A percentile compares a stretch with the other conserved stretches of the same genome.
These are phyloP conservation scores for Gentiana dahurica DNA, from an alignment of 257 asterid species.

Conservation along the genomic window DNA sequence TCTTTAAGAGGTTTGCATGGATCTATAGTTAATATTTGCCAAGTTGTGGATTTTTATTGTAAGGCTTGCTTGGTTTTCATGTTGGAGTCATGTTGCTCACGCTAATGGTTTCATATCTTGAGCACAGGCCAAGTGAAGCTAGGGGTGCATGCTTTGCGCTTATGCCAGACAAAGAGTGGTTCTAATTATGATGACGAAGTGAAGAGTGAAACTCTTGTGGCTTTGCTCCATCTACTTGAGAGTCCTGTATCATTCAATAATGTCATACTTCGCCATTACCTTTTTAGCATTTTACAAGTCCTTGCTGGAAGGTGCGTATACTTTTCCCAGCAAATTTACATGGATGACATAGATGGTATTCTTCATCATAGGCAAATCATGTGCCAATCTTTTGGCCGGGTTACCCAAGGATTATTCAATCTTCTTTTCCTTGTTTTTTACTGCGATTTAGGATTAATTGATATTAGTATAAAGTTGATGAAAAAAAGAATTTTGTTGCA, in stretches of 20 bases:
- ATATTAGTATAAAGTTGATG: too few relatives aligned
- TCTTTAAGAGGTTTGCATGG: slow-evolving; percentile 66
- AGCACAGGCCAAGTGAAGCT: slow-evolving; percentile 82
- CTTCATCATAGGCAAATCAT: neutral
- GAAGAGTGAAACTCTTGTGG: slow-evolving; percentile 68
- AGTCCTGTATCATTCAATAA: slow-evolving; percentile 93
- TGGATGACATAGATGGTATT: neutral
- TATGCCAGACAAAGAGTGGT: slow-evolving; percentile 62
- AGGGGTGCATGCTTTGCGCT: slow-evolving; percentile 69
- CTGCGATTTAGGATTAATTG: too few relatives aligned
- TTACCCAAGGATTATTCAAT: too few relatives aligned
- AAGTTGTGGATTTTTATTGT: neutral
- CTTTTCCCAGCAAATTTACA: slow-evolving; percentile 6
- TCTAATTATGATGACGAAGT: slow-evolving; percentile 46
- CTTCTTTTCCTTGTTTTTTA: too few relatives aligned
- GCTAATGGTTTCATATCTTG: slow-evolving; percentile 11
- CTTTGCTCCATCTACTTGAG: slow-evolving; percentile 84
- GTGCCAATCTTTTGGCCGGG: too few relatives aligned
- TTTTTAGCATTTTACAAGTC: slow-evolving; percentile 94
- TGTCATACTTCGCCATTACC: slow-evolving; percentile 70
- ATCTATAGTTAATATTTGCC: neutral
- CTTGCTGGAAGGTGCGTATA: slow-evolving; percentile 65
- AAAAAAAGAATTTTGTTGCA: too few relatives aligned
- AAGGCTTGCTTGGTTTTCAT: slow-evolving; percentile 2
- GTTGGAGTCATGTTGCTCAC: neutral